A percentile compares a stretch with the other conserved stretches of the same genome.
These are phyloP conservation scores for Pistacia vera DNA, from an alignment of 345 rosid species.

Conservation along the genomic window DNA sequence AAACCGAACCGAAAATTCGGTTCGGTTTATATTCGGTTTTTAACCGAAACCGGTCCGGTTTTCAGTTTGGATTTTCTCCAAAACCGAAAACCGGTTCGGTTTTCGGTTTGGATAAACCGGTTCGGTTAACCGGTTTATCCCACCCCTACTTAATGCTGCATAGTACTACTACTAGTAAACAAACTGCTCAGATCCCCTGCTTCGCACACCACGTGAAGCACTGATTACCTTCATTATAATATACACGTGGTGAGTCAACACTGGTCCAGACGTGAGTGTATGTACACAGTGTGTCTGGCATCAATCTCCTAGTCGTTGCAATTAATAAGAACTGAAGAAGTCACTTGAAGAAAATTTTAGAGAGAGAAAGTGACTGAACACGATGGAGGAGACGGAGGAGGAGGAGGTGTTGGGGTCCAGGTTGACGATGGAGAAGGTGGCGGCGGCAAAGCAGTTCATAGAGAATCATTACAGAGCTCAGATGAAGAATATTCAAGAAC, in stretches of 20 bases:
- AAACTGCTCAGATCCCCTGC: constrained; percentile 17
- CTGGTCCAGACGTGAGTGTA: background rate
- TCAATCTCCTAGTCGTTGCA: constrained; percentile 30
- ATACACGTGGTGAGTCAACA: background rate
- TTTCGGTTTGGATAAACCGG: too few species aligned
- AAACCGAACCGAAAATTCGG: too few species aligned
- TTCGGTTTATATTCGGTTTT: too few species aligned
- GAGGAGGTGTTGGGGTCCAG: constrained; percentile 82
- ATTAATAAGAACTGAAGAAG: constrained; percentile 23
- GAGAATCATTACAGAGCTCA: constrained; percentile 97
- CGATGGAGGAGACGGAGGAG: constrained; percentile 55
- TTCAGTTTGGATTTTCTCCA: too few species aligned
- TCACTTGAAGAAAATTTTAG: constrained; percentile 18
- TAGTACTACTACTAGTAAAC: background rate
- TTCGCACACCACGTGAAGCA: background rate
- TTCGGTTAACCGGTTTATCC: too few species aligned
- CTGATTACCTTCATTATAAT: background rate
- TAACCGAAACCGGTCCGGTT: too few species aligned
- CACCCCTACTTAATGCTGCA: constrained; percentile 24
- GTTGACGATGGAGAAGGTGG: constrained; percentile 98
- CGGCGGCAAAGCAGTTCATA: constrained; percentile 95
- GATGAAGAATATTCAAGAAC: constrained; percentile 82
- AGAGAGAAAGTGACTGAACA: constrained; percentile 31
- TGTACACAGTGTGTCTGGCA: constrained; percentile 13
- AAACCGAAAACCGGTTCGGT: too few species aligned